Evolutionary conservation across 495 filamentous ascomycete genomes (phyloP), one percentile per base, ranked within the genome.

Genomic region (Acidiella bohemica): DNA sequence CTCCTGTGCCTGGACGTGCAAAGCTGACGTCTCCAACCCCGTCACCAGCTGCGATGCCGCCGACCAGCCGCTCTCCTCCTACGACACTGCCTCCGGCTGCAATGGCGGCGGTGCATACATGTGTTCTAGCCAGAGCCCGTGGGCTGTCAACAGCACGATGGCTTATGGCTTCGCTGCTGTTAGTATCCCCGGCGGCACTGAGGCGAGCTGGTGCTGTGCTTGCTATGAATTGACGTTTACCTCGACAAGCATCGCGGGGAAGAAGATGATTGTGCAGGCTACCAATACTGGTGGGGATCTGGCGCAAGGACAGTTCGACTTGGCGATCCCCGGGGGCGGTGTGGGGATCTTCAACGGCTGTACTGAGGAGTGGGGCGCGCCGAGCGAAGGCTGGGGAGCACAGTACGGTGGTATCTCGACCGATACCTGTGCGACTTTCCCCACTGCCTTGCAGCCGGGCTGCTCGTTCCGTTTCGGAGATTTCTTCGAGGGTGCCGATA

Each of bases 191-290:
- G 70, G 68, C 33, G 59, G 62, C 39, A 69, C 57, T 23, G 74
- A 78, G 59, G 54, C 47, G 4, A 48, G 50, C 4, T 80, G 74
- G 75, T 80, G 77, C 63, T 80, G 77, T 54, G 64, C 69, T 43
- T 80, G 77, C 57, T 81, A 78, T 56, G 65, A 78, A 59, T 27
- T 52, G 16, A 77, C 73, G 6, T 78, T 80, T 55, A 79, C 75
- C 5, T 66, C 63, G 47, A 70, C 67, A 0, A 51, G 72, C 0
- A 65, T 72, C 8, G 24, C 45, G 31, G 67, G 76, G 42, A 71
- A 80, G 67, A 70, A 71, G 60, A 69, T 80, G 67, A 66, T 80
- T 40, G 72, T 80, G 13, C 76, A 80, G 60, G 73, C 74, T 12
- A 77, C 71, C 31, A 81, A 81, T 53, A 78, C 73, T 16, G 75